Evolutionary conservation across 2,329 filamentous ascomycete genomes (phyloP).

Genomic region (Zopfia rhizophila): DNA sequence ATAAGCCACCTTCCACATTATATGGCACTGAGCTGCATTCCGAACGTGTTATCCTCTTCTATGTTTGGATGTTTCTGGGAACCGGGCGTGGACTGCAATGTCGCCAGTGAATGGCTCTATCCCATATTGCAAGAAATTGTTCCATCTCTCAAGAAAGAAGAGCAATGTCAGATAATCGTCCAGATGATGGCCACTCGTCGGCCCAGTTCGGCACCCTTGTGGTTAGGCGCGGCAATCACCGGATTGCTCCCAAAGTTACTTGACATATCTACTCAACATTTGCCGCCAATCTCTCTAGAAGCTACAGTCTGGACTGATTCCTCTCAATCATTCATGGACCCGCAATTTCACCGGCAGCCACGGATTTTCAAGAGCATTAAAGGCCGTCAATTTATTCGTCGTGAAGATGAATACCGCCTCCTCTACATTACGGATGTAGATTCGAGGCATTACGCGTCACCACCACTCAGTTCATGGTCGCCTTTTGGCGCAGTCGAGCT

Average conservation of each 20-base stretch:
- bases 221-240: conserved; percentile 1
- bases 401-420: conserved; percentile 6
- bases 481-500: conserved; percentile 1
- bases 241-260: conserved; percentile 1
- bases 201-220: too few species aligned
- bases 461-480: conserved; percentile 1
- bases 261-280: background rate
- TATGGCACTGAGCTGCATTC: too few species aligned
- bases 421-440: conserved; percentile 4
- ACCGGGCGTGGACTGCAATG: too few species aligned
- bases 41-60: too few species aligned
- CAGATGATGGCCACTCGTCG: too few species aligned
- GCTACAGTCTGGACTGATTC: background rate
- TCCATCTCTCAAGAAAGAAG: too few species aligned
- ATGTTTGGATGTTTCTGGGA: too few species aligned
- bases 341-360: background rate
- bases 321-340: conserved; percentile 1
- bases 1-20: too few species aligned
- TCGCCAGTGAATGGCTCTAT: too few species aligned
- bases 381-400: background rate
- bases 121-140: too few species aligned
- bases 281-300: conserved; percentile 2
- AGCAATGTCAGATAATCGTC: too few species aligned
- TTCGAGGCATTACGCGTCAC: background rate
- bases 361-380: background rate